Evolutionary conservation across 805 yeast genomes (phyloP).

Genomic region (Candida easanensis): DNA sequence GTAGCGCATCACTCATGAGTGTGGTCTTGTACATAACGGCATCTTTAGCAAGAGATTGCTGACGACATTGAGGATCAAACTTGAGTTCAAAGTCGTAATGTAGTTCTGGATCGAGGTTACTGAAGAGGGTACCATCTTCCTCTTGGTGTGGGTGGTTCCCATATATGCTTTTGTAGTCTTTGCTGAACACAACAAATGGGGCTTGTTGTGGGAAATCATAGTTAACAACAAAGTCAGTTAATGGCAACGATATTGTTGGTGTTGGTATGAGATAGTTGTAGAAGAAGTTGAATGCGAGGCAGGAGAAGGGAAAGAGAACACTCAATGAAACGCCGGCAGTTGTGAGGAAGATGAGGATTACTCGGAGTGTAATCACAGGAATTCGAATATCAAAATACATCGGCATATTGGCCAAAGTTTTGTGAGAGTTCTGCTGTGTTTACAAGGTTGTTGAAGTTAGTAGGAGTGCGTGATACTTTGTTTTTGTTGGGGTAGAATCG

Average conservation of each 20-base stretch:
- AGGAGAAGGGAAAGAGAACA: conserved; percentile 22
- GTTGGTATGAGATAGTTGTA: conserved; percentile 25
- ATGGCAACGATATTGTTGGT: conserved; percentile 21
- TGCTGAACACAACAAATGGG: conserved; percentile 23
- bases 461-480: background rate
- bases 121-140: background rate
- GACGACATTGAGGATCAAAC: conserved; percentile 11
- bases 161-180: conserved; percentile 12
- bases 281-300: conserved; percentile 25
- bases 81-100: conserved; percentile 22
- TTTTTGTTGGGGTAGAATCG: background rate
- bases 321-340: conserved; percentile 14
- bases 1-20: conserved; percentile 17
- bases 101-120: conserved; percentile 8
- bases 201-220: conserved; percentile 20
- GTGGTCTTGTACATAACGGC: conserved; percentile 25
- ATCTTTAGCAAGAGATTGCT: conserved; percentile 3
- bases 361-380: conserved; percentile 26
- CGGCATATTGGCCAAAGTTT: conserved; percentile 1
- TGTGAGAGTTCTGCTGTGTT: background rate
- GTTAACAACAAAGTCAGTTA: conserved; percentile 20
- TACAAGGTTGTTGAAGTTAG: background rate
- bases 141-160: conserved; percentile 18
- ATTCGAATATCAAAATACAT: conserved; percentile 20
- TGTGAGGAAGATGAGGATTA: conserved; percentile 17